These are phyloP conservation scores for Solanum aculeatissimum DNA, from an alignment of 305 asterid species.

Conservation along the genomic window DNA sequence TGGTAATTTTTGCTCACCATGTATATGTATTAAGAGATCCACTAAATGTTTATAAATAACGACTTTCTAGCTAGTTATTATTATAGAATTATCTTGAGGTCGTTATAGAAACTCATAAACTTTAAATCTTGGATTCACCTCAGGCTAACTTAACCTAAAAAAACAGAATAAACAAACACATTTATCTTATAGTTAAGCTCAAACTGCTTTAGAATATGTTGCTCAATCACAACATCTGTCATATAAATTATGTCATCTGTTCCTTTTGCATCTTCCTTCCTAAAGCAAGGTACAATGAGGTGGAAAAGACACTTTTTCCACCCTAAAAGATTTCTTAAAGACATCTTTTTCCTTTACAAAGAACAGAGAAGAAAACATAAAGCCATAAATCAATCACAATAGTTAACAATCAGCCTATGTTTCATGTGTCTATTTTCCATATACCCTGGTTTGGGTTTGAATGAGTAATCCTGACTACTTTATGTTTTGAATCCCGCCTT, in stretches of 20 bases:
- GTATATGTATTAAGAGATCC: too few relatives aligned
- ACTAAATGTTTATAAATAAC: neutral
- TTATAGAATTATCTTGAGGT: neutral
- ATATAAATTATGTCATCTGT: neutral
- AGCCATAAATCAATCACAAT: neutral
- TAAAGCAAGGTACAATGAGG: neutral
- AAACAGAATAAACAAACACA: neutral
- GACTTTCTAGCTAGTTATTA: neutral
- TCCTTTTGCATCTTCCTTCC: neutral
- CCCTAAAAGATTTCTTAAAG: neutral
- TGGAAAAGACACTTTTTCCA: neutral
- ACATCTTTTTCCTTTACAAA: neutral
- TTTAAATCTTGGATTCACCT: neutral
- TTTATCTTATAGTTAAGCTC: neutral
- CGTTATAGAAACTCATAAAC: neutral
- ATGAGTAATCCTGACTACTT: conserved; percentile 44
- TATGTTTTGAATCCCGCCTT: conserved; percentile 22
- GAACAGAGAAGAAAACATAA: neutral
- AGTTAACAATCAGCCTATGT: neutral
- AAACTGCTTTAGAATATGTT: neutral
- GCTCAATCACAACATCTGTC: neutral
- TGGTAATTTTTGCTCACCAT: neutral
- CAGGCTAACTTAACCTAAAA: neutral
- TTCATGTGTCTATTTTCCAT: conserved; percentile 45
- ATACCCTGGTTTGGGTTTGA: conserved; percentile 52